A percentile compares a stretch with the other conserved stretches of the same genome.
phyloP scores from a whole-genome alignment of 1,139 yeast species.

The Yamadazyma buinensis region DNA sequence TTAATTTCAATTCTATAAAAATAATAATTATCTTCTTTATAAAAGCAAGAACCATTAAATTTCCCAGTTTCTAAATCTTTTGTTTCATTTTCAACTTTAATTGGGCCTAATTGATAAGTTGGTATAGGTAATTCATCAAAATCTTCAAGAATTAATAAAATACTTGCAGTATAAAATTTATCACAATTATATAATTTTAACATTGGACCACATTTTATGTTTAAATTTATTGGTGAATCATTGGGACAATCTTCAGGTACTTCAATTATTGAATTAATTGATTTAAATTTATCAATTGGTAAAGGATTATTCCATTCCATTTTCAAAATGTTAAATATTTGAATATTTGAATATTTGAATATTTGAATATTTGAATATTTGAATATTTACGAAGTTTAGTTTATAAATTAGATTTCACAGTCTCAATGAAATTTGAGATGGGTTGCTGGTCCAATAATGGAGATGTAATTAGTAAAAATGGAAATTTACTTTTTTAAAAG shows the following conservation, averaged over 20 bases:
- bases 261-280: constrained; percentile 1
- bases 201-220: constrained; percentile 73
- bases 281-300: constrained; percentile 4
- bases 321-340: too few relatives aligned
- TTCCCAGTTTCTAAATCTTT: constrained; percentile 28
- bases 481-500: too few relatives aligned
- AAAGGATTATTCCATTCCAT: constrained; percentile 3
- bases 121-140: constrained; percentile 32
- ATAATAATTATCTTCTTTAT: constrained; percentile 43
- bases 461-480: too few relatives aligned
- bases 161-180: constrained; percentile 61
- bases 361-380: too few relatives aligned
- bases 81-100: constrained; percentile 12
- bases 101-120: constrained; percentile 38
- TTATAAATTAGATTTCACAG: too few relatives aligned
- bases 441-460: too few relatives aligned
- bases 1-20: constrained; percentile 65
- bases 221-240: constrained; percentile 29
- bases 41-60: constrained; percentile 43
- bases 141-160: constrained; percentile 57
- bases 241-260: constrained; percentile 18
- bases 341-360: too few relatives aligned
- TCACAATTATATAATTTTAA: constrained; percentile 62
- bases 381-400: too few relatives aligned
- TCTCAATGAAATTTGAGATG: too few relatives aligned